Conservation (phyloP, 1,284 basidiomycete species). For the Phellopilus nigrolimitatus region DNA sequence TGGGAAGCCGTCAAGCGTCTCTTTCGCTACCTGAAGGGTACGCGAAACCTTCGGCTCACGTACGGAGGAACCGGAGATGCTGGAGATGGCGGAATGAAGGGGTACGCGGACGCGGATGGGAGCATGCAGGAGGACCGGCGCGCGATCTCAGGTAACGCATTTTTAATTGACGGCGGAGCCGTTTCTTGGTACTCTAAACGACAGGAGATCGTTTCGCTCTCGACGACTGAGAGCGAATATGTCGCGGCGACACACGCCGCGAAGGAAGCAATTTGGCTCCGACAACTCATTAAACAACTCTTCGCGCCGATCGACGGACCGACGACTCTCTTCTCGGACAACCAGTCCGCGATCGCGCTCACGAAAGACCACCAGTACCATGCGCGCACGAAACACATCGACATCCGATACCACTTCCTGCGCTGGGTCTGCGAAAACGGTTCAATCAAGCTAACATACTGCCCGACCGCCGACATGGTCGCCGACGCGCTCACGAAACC, state of each 20-base stretch:
- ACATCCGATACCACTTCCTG: slow-evolving; percentile 28
- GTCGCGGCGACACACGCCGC: slow-evolving; percentile 20
- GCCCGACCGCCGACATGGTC: slow-evolving; percentile 18
- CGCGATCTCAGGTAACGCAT: too few relatives aligned
- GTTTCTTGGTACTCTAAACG: too few relatives aligned
- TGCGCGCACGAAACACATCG: slow-evolving; percentile 32
- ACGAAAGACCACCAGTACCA: slow-evolving; percentile 27
- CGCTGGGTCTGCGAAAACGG: slow-evolving; percentile 21
- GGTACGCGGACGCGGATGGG: too few relatives aligned
- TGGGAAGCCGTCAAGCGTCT: too few relatives aligned
- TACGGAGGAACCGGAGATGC: too few relatives aligned
- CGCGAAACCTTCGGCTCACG: too few relatives aligned
- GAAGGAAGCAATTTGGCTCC: slow-evolving; percentile 26
- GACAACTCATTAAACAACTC: slow-evolving; percentile 21
- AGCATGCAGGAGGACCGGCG: too few relatives aligned
- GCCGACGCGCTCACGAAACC: slow-evolving; percentile 24
- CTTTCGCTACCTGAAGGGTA: too few relatives aligned
- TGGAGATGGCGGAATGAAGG: too few relatives aligned
- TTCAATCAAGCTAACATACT: slow-evolving; percentile 17
- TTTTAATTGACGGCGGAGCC: too few relatives aligned
- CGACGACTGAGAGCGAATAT: slow-evolving; percentile 21
- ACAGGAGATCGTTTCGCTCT: too few relatives aligned
- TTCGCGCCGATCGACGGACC: slow-evolving; percentile 2
- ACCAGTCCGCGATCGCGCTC: slow-evolving; percentile 26
- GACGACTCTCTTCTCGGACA: slow-evolving; percentile 26